phyloP scores from a whole-genome alignment of 2,329 filamentous ascomycete genomes.

The Colletotrichum sp. region DNA sequence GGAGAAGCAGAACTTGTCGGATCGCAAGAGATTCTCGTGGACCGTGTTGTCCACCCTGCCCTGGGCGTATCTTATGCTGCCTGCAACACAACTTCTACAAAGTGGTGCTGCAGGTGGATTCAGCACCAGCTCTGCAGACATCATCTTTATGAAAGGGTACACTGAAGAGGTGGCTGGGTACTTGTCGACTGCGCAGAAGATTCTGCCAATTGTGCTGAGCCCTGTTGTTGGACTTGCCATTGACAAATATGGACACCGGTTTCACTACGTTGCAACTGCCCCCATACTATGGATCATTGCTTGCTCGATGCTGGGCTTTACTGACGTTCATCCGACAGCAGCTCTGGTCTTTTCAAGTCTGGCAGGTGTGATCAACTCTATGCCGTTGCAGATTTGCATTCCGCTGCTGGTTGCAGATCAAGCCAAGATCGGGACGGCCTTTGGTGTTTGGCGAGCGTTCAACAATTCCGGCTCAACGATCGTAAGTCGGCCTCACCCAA shows the following conservation, averaged over 20 bases:
- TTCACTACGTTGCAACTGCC: slow-evolving; percentile 26
- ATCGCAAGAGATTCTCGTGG: slow-evolving; percentile 24
- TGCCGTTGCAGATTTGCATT: slow-evolving; percentile 28
- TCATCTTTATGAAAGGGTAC: slow-evolving; percentile 28
- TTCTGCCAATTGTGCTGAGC: slow-evolving; percentile 24
- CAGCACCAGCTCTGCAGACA: slow-evolving; percentile 24
- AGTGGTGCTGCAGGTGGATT: slow-evolving; percentile 26
- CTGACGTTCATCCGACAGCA: slow-evolving; percentile 23
- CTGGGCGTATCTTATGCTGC: slow-evolving; percentile 27
- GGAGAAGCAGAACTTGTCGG: neutral
- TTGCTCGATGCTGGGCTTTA: slow-evolving; percentile 26
- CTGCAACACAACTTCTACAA: slow-evolving; percentile 25
- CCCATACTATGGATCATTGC: slow-evolving; percentile 26
- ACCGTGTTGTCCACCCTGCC: slow-evolving; percentile 20
- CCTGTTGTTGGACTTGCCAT: slow-evolving; percentile 23
- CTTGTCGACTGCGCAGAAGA: slow-evolving; percentile 24
- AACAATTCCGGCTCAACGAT: slow-evolving; percentile 28
- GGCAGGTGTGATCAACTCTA: slow-evolving; percentile 25
- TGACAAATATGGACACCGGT: slow-evolving; percentile 27
- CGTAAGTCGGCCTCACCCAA: slow-evolving; percentile 10
- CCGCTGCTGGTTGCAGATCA: slow-evolving; percentile 28
- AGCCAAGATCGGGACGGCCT: slow-evolving; percentile 27
- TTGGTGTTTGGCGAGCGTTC: slow-evolving; percentile 26
- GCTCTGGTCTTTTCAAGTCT: slow-evolving; percentile 24
- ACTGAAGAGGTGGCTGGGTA: slow-evolving; percentile 26